Evolutionary conservation across 495 filamentous ascomycete species (phyloP), one percentile per base, ranked within the genome.

Genomic region (Penicillium lagena): DNA sequence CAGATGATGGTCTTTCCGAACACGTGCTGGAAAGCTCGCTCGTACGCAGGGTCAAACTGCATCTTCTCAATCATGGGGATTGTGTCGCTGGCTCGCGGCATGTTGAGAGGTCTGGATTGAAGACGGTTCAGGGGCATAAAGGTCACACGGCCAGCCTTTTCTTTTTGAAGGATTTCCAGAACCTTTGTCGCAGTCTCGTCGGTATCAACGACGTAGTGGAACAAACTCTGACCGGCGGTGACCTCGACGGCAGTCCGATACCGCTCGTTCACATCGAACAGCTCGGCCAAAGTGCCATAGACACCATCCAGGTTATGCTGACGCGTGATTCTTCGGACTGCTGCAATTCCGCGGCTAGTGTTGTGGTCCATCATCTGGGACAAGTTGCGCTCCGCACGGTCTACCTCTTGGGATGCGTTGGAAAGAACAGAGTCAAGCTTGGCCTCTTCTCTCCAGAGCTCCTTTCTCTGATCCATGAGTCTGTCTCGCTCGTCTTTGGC

Each of bases 1-100:
- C 94, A 97, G 49, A 99, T 82, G 42, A 97, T 87, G 2, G 90
- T 95, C 55, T 90, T 93, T 14, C 90, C 93, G 68, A 99, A 97
- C 6, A 97, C 87, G 52, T 95, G 89, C 54, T 85, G 80, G 62
- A 97, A 90, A 0, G 93, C 93, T 48, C 79, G 82, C 39, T 91
- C 88, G 51, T 87, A 95, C 35, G 69, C 70, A 2, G 73, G 66
- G 44, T 95, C 84, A 52, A 79, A 97, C 47, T 83, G 79, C 43
- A 99, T 70, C 64, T 94, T 96, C 52, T 81, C 80, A 40, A 96
- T 79, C 68, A 97, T 81, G 4, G 87, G 86, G 22, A 91, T 75
- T 6, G 88, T 90, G 65, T 97, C 94, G 38, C 80, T 84, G 2
- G 90, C 85, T 38, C 85, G 82, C 6, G 93, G 94, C 52, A 95